These are phyloP conservation scores for Penicillium bovifimosum DNA, from an alignment of 495 filamentous ascomycete genomes.

Conservation along the genomic window DNA sequence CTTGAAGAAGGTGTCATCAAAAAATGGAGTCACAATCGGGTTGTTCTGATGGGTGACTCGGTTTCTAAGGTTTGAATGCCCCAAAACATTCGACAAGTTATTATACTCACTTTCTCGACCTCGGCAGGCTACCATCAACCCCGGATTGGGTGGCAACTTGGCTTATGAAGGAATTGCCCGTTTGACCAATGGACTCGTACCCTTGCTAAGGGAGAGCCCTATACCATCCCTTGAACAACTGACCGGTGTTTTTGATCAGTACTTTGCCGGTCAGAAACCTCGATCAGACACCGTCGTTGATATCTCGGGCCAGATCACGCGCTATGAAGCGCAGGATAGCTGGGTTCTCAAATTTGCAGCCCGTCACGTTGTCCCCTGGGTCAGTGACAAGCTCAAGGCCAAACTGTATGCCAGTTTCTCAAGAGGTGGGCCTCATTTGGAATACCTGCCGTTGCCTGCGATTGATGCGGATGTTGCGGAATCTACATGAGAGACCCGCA, in stretches of 20 bases:
- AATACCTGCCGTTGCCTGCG: constrained; percentile 7
- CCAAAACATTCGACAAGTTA: no score
- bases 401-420: constrained; percentile 11
- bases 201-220: constrained; percentile 7
- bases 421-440: constrained; percentile 8
- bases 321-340: constrained; percentile 13
- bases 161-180: constrained; percentile 15
- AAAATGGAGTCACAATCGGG: constrained; percentile 15
- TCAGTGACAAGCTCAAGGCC: constrained; percentile 11
- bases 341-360: constrained; percentile 15
- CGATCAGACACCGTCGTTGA: constrained; percentile 8
- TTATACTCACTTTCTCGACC: neutral
- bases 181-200: constrained; percentile 8
- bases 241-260: constrained; percentile 7
- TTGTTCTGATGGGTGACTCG: constrained; percentile 18
- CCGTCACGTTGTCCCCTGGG: constrained; percentile 6
- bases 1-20: constrained; percentile 20
- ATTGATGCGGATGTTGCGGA: neutral
- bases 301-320: constrained; percentile 15
- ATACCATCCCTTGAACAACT: constrained; percentile 8
- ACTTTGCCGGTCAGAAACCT: constrained; percentile 5
- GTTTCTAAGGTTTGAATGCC: constrained; percentile 15
- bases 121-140: constrained; percentile 9
- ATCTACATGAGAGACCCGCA: no score
- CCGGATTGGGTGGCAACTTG: constrained; percentile 16